Evolutionary conservation across 495 filamentous ascomycete species (phyloP).

Genomic region (Xylaria longipes): DNA sequence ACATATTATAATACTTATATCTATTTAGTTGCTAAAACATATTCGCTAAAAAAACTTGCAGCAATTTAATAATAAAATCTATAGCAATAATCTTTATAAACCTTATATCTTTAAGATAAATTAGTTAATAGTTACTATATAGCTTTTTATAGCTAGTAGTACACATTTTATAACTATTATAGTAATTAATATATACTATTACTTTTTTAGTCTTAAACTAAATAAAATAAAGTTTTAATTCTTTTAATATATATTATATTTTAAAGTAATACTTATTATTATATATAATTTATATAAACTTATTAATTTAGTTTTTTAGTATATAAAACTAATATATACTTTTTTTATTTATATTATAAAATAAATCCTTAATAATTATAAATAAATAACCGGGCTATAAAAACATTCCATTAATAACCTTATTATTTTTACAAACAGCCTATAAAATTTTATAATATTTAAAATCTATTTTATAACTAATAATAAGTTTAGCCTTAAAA

Average conservation of each 20-base stretch:
- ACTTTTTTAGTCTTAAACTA: background rate
- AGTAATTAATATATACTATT: background rate
- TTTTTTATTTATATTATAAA: background rate
- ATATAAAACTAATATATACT: background rate
- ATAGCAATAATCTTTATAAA: constrained; percentile 1
- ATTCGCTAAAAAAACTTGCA: background rate
- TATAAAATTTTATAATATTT: background rate
- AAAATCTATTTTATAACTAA: background rate
- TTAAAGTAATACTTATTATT: background rate
- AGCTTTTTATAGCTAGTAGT: background rate
- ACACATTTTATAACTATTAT: background rate
- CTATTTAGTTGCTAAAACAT: background rate
- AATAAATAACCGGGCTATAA: background rate
- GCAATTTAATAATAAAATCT: background rate
- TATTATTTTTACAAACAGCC: background rate
- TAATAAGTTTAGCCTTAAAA: too few relatives aligned
- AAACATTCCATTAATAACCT: background rate
- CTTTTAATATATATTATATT: background rate
- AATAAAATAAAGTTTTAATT: background rate
- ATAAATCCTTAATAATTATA: background rate
- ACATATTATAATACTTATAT: background rate
- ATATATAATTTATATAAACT: background rate
- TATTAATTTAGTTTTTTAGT: background rate
- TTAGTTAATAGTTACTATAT: too few relatives aligned
- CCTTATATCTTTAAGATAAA: background rate